These are phyloP conservation scores for Pleurotus citrinopileatus DNA, from an alignment of 768 basidiomycete genomes.

Conservation along the genomic window DNA sequence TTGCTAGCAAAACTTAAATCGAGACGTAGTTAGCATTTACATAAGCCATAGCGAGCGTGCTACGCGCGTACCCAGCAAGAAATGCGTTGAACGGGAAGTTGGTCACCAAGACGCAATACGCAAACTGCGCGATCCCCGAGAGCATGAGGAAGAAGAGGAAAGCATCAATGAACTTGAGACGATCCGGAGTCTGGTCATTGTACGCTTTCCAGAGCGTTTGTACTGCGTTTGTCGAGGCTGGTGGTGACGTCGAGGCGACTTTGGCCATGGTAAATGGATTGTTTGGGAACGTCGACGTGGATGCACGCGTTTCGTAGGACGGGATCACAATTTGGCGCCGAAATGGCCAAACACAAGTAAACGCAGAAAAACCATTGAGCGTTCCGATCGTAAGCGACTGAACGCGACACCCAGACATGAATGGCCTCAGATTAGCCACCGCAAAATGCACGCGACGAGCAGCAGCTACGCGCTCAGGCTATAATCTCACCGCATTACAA, in stretches of 20 bases:
- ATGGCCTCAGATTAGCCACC: slow-evolving; percentile 8
- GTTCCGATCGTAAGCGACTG: slow-evolving; percentile 1
- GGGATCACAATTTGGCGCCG: no score
- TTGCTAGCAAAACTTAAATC: slow-evolving; percentile 80
- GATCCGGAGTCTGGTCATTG: slow-evolving; percentile 68
- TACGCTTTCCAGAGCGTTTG: slow-evolving; percentile 76
- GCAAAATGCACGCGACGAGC: slow-evolving; percentile 9
- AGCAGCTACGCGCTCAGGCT: slow-evolving; percentile 2
- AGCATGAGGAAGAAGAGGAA: slow-evolving; percentile 92
- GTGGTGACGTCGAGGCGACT: slow-evolving; percentile 14
- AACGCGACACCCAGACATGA: slow-evolving; percentile 9
- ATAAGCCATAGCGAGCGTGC: not conserved
- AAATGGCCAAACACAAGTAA: slow-evolving; percentile 1
- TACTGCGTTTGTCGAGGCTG: slow-evolving; percentile 37
- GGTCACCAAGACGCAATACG: slow-evolving; percentile 88
- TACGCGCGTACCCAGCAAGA: slow-evolving; percentile 75
- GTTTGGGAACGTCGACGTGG: slow-evolving; percentile 1
- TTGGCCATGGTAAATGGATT: not conserved
- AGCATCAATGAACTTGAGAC: slow-evolving; percentile 91
- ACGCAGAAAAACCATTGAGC: slow-evolving; percentile 11
- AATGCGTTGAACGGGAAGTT: slow-evolving; percentile 98
- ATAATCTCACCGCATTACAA: slow-evolving; percentile 19
- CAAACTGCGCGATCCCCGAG: slow-evolving; percentile 86
- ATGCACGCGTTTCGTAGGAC: no score
- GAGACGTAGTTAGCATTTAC: not conserved